Evolutionary conservation across 1,139 yeast genomes (phyloP), one percentile per base, ranked within the genome.

Genomic region (Protomyces inundatus): DNA sequence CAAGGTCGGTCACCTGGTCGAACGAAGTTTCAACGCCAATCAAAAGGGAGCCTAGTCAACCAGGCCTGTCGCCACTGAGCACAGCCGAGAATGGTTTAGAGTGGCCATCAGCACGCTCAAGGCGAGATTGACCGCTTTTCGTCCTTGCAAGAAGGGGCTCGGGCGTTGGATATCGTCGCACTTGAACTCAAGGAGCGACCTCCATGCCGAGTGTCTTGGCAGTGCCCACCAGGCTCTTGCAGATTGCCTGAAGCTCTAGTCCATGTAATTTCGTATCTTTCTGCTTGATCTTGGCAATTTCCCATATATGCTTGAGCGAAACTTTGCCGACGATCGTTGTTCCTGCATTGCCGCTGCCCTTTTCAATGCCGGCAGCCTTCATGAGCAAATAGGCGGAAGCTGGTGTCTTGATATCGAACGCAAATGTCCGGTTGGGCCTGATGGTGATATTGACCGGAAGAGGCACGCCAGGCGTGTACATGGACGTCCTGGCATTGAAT

Each of bases 401-500:
- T 32, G 99, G 98, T 6, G 95, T 83, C 73, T 89, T 90, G 80
- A 88, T 80, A 70, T 88, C 96, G 74, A 93, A 93, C 1, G 85
- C 76, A 74, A 93, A 93, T 0, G 93, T 74, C 75, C 99, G 82
- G 75, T 93, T 98, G n/a, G 98, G 97, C 72, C 85, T 87, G 53
- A 93, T 90, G 0, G 87, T 85, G 64, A 93, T 82, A 52, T 86
- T 77, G 54, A 90, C 93, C 0, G 98, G 98, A 56, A 93, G 82
- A 12, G 98, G 98, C 1, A 84, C 84, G 55, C 96, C 97, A 32
- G 95, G 90, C 65, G 82, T 82, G 72, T 82, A 86, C 70, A 85
- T 85, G 14, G 97, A 96, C 12, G 98, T 90, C 76, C 97, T 85
- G 53, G 98, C 98, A 75, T 95, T 93, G 80, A 95, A 95, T 75